phyloP scores from a whole-genome alignment of 2,329 filamentous ascomycete species.

The Penicillium paneum region DNA sequence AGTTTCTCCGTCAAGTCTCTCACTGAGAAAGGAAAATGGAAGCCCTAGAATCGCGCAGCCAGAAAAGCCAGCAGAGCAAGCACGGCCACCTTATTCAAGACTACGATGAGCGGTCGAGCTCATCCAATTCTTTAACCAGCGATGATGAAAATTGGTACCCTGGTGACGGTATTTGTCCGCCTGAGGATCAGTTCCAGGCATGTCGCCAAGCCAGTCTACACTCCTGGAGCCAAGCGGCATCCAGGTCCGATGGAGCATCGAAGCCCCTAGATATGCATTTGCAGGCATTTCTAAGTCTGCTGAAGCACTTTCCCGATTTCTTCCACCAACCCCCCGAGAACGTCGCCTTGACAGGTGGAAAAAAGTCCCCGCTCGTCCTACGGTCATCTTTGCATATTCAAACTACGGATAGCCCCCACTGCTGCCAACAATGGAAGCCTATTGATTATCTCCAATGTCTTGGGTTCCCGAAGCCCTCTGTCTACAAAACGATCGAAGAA shows the following conservation, averaged over 20 bases:
- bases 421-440: neutral
- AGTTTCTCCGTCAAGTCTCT: neutral
- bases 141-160: neutral
- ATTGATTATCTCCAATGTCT: neutral
- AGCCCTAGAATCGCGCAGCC: neutral
- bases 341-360: neutral
- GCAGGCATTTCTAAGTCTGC: neutral
- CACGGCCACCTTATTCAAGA: neutral
- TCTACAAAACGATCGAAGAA: neutral
- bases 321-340: neutral
- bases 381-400: neutral
- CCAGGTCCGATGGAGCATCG: neutral
- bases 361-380: neutral
- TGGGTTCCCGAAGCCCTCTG: neutral
- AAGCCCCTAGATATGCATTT: neutral
- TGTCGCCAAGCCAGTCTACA: neutral
- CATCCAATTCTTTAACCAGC: neutral
- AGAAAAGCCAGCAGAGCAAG: neutral
- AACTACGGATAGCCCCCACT: neutral
- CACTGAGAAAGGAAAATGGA: neutral
- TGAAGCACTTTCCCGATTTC: neutral
- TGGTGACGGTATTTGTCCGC: neutral
- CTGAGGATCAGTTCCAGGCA: neutral
- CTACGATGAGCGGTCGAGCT: neutral
- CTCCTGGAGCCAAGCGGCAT: neutral